A percentile compares a stretch with the other conserved stretches of the same genome.
phyloP scores from a whole-genome alignment of 2,329 filamentous ascomycete genomes.

The Zasmidium angulare region DNA sequence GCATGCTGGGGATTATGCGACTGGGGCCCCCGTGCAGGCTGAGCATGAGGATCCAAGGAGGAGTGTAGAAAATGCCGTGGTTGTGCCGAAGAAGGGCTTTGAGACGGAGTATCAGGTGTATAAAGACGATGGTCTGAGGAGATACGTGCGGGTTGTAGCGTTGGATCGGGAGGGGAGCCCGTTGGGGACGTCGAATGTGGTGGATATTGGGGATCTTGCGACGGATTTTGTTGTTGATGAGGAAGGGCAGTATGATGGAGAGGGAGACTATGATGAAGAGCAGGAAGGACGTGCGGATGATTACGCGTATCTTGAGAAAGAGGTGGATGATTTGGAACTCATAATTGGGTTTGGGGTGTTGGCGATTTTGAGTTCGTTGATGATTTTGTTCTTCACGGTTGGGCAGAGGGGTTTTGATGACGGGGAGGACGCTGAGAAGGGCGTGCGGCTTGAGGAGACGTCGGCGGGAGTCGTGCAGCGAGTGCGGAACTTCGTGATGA shows the following conservation, averaged over 20 bases:
- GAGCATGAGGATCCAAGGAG: slow-evolving; percentile 4
- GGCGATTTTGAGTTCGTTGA: slow-evolving; percentile 10
- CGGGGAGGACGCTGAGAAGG: not conserved
- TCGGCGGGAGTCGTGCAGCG: not conserved
- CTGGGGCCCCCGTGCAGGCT: not conserved
- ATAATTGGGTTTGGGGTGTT: slow-evolving; percentile 14
- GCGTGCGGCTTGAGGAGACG: not conserved
- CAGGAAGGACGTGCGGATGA: slow-evolving; percentile 6
- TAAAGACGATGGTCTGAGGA: slow-evolving; percentile 3
- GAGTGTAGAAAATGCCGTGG: slow-evolving; percentile 12
- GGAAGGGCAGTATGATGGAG: not conserved
- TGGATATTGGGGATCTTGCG: slow-evolving; percentile 15
- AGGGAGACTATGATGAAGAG: not conserved
- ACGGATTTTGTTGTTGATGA: not conserved
- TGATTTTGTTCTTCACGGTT: slow-evolving; percentile 7
- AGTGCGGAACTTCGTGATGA: not conserved
- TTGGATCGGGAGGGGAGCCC: slow-evolving; percentile 20
- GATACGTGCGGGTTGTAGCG: slow-evolving; percentile 26
- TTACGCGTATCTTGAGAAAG: slow-evolving; percentile 1
- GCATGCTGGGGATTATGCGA: not conserved
- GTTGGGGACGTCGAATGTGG: slow-evolving; percentile 13
- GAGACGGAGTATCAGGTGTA: slow-evolving; percentile 13
- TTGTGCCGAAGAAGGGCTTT: slow-evolving; percentile 19
- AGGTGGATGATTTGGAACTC: slow-evolving; percentile 10
- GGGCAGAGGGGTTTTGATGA: slow-evolving; percentile 5